These are phyloP conservation scores for Funneliformis geosporum DNA, from an alignment of 192 early-diverging fungal species.

Conservation along the genomic window DNA sequence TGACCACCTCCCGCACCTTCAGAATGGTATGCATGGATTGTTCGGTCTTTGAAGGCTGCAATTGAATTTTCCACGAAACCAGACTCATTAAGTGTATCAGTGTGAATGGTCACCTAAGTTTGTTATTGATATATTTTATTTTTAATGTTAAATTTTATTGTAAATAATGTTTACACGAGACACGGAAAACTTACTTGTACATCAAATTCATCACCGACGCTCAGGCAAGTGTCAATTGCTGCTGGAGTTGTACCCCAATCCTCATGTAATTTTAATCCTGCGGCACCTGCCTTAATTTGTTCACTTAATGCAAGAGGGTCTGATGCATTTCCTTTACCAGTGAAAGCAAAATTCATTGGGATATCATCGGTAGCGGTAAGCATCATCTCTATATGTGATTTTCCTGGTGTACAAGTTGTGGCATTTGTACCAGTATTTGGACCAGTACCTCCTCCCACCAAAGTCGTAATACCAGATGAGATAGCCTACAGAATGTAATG, in stretches of 20 bases:
- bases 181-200: constrained; percentile 55
- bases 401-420: constrained; percentile 92
- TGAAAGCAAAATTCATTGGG: constrained; percentile 90
- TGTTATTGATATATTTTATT: neutral
- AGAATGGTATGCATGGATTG: constrained; percentile 95
- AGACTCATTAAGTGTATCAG: constrained; percentile 96
- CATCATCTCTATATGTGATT: constrained; percentile 85
- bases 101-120: constrained; percentile 83
- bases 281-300: constrained; percentile 81
- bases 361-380: constrained; percentile 84
- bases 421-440: constrained; percentile 97
- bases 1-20: constrained; percentile 98
- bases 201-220: constrained; percentile 85
- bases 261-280: constrained; percentile 93
- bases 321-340: constrained; percentile 93
- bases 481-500: constrained; percentile 56
- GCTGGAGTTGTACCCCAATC: constrained; percentile 96
- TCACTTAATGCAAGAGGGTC: constrained; percentile 67
- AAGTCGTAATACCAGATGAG: constrained; percentile 77
- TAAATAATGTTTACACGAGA: neutral
- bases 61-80: constrained; percentile 94
- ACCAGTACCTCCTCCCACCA: constrained; percentile 91
- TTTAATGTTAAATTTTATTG: neutral
- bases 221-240: constrained; percentile 88
- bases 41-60: constrained; percentile 85